Conservation (phyloP, 768 basidiomycete genomes). For the Collybia mongolica region DNA sequence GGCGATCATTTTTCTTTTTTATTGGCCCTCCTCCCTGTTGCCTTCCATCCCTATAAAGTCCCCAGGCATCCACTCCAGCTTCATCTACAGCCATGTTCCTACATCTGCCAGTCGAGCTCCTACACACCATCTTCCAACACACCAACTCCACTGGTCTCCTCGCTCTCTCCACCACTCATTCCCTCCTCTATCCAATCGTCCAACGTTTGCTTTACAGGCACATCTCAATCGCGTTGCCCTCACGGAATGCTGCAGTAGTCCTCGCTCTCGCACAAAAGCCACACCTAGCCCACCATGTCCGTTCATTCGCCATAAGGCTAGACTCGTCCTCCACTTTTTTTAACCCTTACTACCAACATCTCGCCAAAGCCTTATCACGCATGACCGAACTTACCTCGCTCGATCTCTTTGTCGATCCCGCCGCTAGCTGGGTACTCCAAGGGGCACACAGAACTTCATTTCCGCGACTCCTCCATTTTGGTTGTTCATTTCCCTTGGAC, state of each 20-base stretch:
- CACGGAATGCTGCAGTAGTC: conserved; percentile 48
- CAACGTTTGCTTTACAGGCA: conserved; percentile 65
- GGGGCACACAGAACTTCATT: conserved; percentile 28
- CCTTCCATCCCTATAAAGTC: conserved; percentile 12
- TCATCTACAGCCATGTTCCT: conserved; percentile 38
- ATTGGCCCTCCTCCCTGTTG: conserved; percentile 24
- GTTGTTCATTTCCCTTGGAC: conserved; percentile 64
- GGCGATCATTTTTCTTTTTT: conserved; percentile 35
- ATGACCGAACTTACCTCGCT: conserved; percentile 65
- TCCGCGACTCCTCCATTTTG: conserved; percentile 51
- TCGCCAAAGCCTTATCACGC: conserved; percentile 51
- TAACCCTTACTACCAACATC: conserved; percentile 43
- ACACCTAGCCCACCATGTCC: conserved; percentile 59
- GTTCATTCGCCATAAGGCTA: conserved; percentile 57
- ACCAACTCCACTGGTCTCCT: conserved; percentile 38
- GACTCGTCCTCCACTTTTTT: conserved; percentile 37
- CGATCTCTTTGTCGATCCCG: conserved; percentile 51
- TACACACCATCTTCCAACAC: conserved; percentile 46
- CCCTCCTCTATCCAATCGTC: conserved; percentile 45
- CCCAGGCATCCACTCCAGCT: conserved; percentile 6
- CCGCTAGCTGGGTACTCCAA: conserved; percentile 54
- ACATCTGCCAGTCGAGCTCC: conserved; percentile 60
- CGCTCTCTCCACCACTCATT: conserved; percentile 43
- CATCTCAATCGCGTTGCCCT: conserved; percentile 42
- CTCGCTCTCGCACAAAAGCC: conserved; percentile 55